Base-by-base conservation (phyloP, 331 rosid genomes). In the Spiraea crenata region DNA sequence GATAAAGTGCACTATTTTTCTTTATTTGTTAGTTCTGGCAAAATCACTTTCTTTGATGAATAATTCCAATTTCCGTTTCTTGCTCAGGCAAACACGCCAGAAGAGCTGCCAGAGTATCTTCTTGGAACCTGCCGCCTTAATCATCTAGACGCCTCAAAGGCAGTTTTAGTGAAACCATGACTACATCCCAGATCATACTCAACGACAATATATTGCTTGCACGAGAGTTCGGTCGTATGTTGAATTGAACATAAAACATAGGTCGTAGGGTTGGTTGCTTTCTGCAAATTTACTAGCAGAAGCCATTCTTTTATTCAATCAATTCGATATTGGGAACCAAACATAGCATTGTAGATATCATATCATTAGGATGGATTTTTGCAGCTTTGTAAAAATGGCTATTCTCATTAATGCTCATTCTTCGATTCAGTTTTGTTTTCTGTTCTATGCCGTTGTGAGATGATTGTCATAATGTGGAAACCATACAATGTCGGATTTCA, bases 41-140 rank as follows among this genome's bases (percentile, higher is more conserved):
- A 37, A 59, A 59, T 59, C 12, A 6, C 12, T 59, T 59, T n/a
- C 46, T 14, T 38, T 7, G 65, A 59, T 9, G 11, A 59, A 25
- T 16, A 3, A 59, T 35, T 35, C 55, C 61, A 16, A 64, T 61
- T 65, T 1, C 11, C 12, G 20, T 60, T 46, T 45, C 45, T 20
- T 63, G 40, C 48, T 49, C 79, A 82, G 86, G 86, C 70, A 45
- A 82, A 79, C 31, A 78, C 86, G 19, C 56, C 81, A n/a, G 81
- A 82, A 67, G 86, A 79, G 74, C 81, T 82, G 5, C 86, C 83
- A 0, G 86, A 79, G 70, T 75, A 75, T 66, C 83, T 82, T 55
- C 81, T 82, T 1, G 86, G 86, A 44, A 75, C 86, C 46, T 82
- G 83, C 74, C 83, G 81, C 41, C 79, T 82, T 50, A 79, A 82